Conservation (phyloP, 1,284 basidiomycete genomes). For the Irpex rosettiformis region DNA sequence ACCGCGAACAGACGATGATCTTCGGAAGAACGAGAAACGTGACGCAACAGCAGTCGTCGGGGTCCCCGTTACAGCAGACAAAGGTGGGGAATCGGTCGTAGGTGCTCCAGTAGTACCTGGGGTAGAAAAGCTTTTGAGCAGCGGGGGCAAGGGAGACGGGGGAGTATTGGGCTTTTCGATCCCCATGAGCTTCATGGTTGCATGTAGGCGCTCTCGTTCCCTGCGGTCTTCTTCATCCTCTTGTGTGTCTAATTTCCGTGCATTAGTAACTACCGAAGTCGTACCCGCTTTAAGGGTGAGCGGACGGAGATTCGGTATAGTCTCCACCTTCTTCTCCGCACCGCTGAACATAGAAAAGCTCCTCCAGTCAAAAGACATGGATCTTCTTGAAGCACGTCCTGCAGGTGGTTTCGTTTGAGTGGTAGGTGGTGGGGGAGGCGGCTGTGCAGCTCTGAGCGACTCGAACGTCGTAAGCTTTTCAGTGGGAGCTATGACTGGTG, state of each 20-base stretch:
- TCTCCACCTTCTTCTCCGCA: slow-evolving; percentile 54
- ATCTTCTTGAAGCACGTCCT: slow-evolving; percentile 58
- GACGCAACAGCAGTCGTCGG: slow-evolving; percentile 24
- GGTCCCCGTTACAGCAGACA: slow-evolving; percentile 30
- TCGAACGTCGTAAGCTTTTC: slow-evolving; percentile 34
- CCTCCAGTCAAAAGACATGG: slow-evolving; percentile 81
- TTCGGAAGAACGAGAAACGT: slow-evolving; percentile 74
- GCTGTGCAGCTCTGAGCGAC: slow-evolving; percentile 32
- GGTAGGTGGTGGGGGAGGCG: slow-evolving; percentile 24
- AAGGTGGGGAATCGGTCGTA: slow-evolving; percentile 19
- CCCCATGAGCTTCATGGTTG: slow-evolving; percentile 91
- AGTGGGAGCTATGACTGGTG: slow-evolving; percentile 18
- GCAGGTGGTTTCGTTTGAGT: slow-evolving; percentile 24
- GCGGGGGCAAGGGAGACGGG: slow-evolving; percentile 32
- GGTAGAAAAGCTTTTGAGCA: slow-evolving; percentile 43
- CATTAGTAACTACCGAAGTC: slow-evolving; percentile 49
- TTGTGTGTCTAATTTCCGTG: slow-evolving; percentile 71
- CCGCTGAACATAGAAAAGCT: slow-evolving; percentile 64
- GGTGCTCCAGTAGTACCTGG: slow-evolving; percentile 26
- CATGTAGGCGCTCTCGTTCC: slow-evolving; percentile 81
- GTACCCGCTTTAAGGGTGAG: slow-evolving; percentile 68
- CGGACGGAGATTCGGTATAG: slow-evolving; percentile 54
- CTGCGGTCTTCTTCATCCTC: slow-evolving; percentile 88
- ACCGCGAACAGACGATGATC: slow-evolving; percentile 29
- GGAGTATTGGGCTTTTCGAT: slow-evolving; percentile 57